Percentiles rank a stretch among this genome's conserved stretches.
These are phyloP conservation scores for Pseudogymnoascus sp. DNA, from an alignment of 2,329 filamentous ascomycete species.

Conservation along the genomic window DNA sequence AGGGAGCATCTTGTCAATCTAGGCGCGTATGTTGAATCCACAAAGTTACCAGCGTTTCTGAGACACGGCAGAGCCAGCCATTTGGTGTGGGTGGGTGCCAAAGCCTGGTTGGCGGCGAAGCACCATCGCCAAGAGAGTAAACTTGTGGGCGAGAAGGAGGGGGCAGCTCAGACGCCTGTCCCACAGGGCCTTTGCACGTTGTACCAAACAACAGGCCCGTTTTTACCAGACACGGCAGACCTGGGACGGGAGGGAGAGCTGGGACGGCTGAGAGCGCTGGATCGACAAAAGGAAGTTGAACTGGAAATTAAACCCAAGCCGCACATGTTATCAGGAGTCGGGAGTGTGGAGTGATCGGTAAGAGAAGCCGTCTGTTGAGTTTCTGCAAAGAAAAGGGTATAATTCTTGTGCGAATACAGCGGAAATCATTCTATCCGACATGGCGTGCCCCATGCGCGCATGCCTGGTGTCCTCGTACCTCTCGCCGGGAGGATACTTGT, in stretches of 20 bases:
- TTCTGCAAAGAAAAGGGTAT: background rate
- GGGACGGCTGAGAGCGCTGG: background rate
- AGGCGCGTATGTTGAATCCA: background rate
- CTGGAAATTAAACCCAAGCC: background rate
- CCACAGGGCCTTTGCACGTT: background rate
- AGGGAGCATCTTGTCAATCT: background rate
- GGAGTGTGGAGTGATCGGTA: background rate
- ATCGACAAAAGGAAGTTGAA: background rate
- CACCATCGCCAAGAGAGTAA: slow-evolving; percentile 1
- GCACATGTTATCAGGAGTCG: background rate
- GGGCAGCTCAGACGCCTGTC: slow-evolving; percentile 3
- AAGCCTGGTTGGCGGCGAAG: background rate
- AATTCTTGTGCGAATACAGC: background rate
- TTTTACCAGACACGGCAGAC: slow-evolving; percentile 3
- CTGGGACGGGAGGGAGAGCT: background rate
- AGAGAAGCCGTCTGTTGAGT: background rate
- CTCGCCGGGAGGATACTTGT: slow-evolving; percentile 3
- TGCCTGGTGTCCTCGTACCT: background rate
- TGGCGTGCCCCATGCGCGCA: background rate
- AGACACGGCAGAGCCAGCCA: slow-evolving; percentile 4
- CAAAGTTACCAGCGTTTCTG: slow-evolving; percentile 4
- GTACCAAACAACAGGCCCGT: background rate
- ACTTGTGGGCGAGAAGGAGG: background rate
- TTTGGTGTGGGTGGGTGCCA: background rate
- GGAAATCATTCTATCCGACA: background rate